These are phyloP conservation scores for Anacardium occidentale DNA, from an alignment of 345 rosid genomes.

Conservation along the genomic window DNA sequence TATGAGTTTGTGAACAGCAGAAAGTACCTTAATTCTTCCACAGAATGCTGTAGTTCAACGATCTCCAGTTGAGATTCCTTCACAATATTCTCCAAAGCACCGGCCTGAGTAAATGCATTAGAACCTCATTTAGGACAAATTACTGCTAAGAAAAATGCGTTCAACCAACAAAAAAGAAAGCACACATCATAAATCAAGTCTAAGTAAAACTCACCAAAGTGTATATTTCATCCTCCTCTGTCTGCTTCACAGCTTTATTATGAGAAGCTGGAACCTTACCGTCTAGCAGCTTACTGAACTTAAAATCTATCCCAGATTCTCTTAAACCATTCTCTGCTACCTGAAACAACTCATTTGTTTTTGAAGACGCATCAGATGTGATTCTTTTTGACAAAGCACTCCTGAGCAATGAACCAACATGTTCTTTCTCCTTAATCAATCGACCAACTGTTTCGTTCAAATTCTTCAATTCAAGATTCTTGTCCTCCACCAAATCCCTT, in stretches of 20 bases:
- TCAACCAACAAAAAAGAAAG: background rate
- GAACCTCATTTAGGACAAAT: background rate
- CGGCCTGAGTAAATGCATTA: conserved; percentile 55
- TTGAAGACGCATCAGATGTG: conserved; percentile 51
- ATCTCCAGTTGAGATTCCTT: conserved; percentile 91
- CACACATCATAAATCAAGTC: conserved; percentile 12
- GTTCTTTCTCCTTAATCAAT: conserved; percentile 84
- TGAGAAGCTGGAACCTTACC: conserved; percentile 35
- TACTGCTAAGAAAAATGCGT: background rate
- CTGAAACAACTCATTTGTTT: conserved; percentile 62
- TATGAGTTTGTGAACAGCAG: conserved; percentile 4
- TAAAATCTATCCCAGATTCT: conserved; percentile 72
- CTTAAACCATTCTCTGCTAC: conserved; percentile 84
- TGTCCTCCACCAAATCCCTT: conserved; percentile 60
- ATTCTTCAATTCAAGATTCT: conserved; percentile 54
- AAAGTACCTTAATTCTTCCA: conserved; percentile 76
- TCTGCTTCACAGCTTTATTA: conserved; percentile 32
- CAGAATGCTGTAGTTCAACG: conserved; percentile 64
- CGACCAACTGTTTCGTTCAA: conserved; percentile 68
- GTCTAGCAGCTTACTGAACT: conserved; percentile 48
- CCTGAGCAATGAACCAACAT: conserved; percentile 77
- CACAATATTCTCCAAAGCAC: conserved; percentile 88
- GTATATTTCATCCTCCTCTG: conserved; percentile 74
- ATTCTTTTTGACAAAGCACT: conserved; percentile 81
- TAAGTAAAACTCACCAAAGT: conserved; percentile 58